Conservation (phyloP, 2,329 filamentous ascomycete species). For the Trichothecium roseum region DNA sequence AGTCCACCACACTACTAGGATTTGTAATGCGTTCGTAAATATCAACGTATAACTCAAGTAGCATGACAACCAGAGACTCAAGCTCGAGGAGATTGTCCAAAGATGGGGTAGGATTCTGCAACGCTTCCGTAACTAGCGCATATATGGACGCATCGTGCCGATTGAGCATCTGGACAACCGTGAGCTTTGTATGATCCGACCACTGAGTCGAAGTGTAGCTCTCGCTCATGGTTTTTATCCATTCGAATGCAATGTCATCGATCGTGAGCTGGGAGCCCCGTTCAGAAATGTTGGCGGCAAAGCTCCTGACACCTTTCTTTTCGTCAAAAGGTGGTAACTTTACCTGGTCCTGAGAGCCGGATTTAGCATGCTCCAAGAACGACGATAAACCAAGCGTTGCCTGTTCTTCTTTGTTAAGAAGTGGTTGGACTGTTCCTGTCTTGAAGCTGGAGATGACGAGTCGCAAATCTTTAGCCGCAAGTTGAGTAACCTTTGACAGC, state of each 20-base stretch:
- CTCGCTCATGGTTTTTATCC: constrained; percentile 37
- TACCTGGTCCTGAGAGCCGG: constrained; percentile 37
- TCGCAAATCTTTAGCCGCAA: constrained; percentile 38
- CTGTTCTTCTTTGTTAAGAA: constrained; percentile 43
- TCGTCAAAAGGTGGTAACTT: constrained; percentile 41
- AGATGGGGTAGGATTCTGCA: constrained; percentile 18
- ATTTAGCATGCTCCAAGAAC: constrained; percentile 54
- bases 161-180: constrained; percentile 46
- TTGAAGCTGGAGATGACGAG: constrained; percentile 37
- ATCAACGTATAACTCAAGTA: constrained; percentile 53
- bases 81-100: constrained; percentile 20
- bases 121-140: constrained; percentile 31
- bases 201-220: constrained; percentile 46
- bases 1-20: constrained; percentile 43
- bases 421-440: constrained; percentile 40
- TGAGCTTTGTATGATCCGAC: constrained; percentile 46
- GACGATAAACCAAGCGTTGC: constrained; percentile 45
- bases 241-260: constrained; percentile 49
- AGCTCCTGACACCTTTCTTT: constrained; percentile 37
- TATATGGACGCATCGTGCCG: constrained; percentile 42
- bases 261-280: constrained; percentile 36
- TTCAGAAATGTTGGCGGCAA: constrained; percentile 37
- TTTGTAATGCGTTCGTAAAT: constrained; percentile 49
- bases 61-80: constrained; percentile 41
- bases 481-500: constrained; percentile 33